These are phyloP conservation scores for Ophiostoma piceae DNA, from an alignment of 2,329 filamentous ascomycete species.

Conservation along the genomic window DNA sequence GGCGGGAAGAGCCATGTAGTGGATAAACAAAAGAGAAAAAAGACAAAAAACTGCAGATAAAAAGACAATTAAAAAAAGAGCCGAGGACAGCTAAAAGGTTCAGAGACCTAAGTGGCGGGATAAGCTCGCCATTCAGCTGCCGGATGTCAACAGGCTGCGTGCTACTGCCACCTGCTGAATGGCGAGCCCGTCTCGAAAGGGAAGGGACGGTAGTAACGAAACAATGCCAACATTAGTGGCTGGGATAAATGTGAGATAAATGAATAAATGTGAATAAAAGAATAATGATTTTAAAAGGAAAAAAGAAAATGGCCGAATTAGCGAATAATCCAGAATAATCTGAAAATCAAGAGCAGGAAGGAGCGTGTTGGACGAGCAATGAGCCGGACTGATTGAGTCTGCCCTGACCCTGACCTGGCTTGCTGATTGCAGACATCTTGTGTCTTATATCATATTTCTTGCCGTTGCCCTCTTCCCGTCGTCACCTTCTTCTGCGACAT, in stretches of 20 bases:
- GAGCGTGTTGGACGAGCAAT: not conserved
- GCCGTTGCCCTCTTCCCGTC: not conserved
- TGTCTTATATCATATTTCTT: constrained; percentile 7
- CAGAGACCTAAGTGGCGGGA: constrained; percentile 4
- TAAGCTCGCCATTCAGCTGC: constrained; percentile 26
- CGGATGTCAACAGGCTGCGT: constrained; percentile 24
- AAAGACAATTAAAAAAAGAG: not conserved
- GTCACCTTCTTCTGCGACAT: constrained; percentile 3
- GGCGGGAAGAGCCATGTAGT: constrained; percentile 11
- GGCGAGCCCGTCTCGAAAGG: constrained; percentile 14
- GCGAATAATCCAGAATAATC: not conserved
- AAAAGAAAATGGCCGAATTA: not conserved
- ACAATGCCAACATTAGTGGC: not conserved
- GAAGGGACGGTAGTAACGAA: not conserved
- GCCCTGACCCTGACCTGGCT: not conserved
- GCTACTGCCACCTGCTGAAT: constrained; percentile 17
- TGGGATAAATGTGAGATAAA: not conserved
- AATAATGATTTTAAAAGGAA: not conserved
- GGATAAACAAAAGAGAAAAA: not conserved
- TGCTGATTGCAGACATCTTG: not conserved
- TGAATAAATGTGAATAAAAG: not conserved
- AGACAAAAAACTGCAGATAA: not conserved
- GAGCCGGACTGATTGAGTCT: not conserved
- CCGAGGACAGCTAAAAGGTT: not conserved
- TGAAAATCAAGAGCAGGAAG: not conserved